A percentile compares a stretch with the other conserved stretches of the same genome.
These are phyloP conservation scores for Bruguiera sexangula DNA, from an alignment of 345 rosid genomes.

Conservation along the genomic window DNA sequence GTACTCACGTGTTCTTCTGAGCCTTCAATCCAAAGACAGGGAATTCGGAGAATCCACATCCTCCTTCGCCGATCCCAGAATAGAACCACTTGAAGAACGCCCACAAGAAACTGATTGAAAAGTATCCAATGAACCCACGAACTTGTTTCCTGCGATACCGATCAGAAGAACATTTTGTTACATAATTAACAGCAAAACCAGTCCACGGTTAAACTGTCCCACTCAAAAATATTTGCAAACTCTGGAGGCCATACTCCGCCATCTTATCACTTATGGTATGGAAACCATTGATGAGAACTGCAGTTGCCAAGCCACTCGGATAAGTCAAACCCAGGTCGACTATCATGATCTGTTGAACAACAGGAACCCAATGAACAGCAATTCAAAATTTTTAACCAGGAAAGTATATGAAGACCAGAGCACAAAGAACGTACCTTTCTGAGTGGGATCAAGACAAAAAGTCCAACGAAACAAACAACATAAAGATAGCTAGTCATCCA, in stretches of 20 bases:
- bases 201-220: not conserved
- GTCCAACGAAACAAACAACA: slow-evolving; percentile 86
- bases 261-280: slow-evolving; percentile 72
- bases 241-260: slow-evolving; percentile 44
- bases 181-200: not conserved
- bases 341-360: slow-evolving; percentile 58
- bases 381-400: not conserved
- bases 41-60: slow-evolving; percentile 77
- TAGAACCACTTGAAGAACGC: slow-evolving; percentile 91
- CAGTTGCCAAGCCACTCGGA: slow-evolving; percentile 93
- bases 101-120: slow-evolving; percentile 83
- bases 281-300: slow-evolving; percentile 94
- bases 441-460: slow-evolving; percentile 87
- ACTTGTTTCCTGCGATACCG: slow-evolving; percentile 64
- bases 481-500: slow-evolving; percentile 92
- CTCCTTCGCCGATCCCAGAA: slow-evolving; percentile 38
- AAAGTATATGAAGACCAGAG: not conserved
- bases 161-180: not conserved
- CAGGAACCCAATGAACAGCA: not conserved
- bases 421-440: slow-evolving; percentile 47
- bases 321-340: slow-evolving; percentile 77
- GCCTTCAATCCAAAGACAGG: slow-evolving; percentile 88
- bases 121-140: slow-evolving; percentile 64
- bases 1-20: slow-evolving; percentile 72
- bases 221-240: too few relatives aligned